Evolutionary conservation across 176 grass and related monocot species (phyloP), one percentile per base, ranked within the genome.

Genomic region (Chrysopogon serrulatus): DNA sequence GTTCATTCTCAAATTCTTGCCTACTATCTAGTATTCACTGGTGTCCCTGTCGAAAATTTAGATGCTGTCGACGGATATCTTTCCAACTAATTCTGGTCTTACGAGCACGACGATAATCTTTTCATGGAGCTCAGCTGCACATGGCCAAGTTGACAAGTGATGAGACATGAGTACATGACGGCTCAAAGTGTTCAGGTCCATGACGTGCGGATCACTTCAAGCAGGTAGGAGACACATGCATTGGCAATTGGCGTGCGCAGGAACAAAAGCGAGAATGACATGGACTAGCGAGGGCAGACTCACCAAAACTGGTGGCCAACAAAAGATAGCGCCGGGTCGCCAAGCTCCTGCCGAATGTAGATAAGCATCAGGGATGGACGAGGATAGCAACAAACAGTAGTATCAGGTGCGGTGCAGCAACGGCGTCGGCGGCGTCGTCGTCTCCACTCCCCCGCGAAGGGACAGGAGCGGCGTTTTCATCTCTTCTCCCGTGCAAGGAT

Each of bases 321-420:
- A 39, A 18, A 51, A 81, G 65, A 78, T 79, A 78, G 36, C n/a
- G 42, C 79, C 73, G 26, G 15, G 32, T 56, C 12, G 27, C 86
- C 65, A 34, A 51, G 32, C 33, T 4, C 31, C 73, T 76, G 54
- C 68, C 57, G 15, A 31, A 24, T 83, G 53, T 13, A 78, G 86
- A 88, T 88, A 88, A 82, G 65, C 80, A 78, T 72, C n/a, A 1
- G 80, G 51, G 21, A 26, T 31, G 10, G 79, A 56, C 10, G 65
- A 57, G 15, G 73, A 53, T 71, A 67, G 26, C 73, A 82, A 72
- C 70, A 66, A 16, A 3, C 60, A n/a, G n/a, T n/a, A 41, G 42
- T 1, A 15, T 48, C 39, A 37, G 45, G 41, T 48, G n/a, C n/a
- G n/a, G n/a, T n/a, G n/a, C n/a, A n/a, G n/a, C n/a, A n/a, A n/a